Base-by-base conservation (phyloP, 441 rosid species). In the Capsella rubella region DNA sequence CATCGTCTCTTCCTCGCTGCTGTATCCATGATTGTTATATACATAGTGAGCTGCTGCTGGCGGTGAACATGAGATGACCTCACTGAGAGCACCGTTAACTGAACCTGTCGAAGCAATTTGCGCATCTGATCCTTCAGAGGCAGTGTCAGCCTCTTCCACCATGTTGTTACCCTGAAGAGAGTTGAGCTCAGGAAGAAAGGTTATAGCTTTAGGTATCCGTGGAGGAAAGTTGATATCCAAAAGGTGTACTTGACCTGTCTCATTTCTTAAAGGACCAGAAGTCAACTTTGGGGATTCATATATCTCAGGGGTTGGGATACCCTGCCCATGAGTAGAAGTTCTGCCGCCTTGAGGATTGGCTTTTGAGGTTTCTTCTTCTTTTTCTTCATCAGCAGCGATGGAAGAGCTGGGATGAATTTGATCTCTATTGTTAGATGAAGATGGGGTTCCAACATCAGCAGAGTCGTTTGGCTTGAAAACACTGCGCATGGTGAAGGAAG, bases 1-100 rank as follows among this genome's bases (percentile, higher is more conserved):
- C 98, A 95, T 88, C 0, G 99, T 95, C 82, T 90, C 99, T 74
- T 83, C 96, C 72, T 92, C 98, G 5, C 96, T 95, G 80, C 89
- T 87, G 61, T 88, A 89, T 43, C 91, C 95, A 39, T 85, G 78
- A 32, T 78, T 73, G 64, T 62, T 11, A 74, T 82, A 83, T 74
- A 85, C 72, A 78, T 81, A 88, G 8, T 78, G 80, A 70, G 78
- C 89, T 71, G 81, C 88, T 29, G 74, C 39, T 0, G 88, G 97
- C 6, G 93, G 89, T 72, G 95, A 87, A 67, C 97, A 86, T 34
- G 96, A 90, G 80, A 83, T 86, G 61, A 84, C 89, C 78, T 87
- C 95, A 21, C 96, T 90, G 28, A 78, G 85, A 69, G 72, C 86
- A 34, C 86, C 89, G 5, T 88, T 82, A 55, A 95, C 93, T 35